Base-by-base conservation (phyloP, 495 filamentous ascomycete genomes). In the Letharia columbiana region DNA sequence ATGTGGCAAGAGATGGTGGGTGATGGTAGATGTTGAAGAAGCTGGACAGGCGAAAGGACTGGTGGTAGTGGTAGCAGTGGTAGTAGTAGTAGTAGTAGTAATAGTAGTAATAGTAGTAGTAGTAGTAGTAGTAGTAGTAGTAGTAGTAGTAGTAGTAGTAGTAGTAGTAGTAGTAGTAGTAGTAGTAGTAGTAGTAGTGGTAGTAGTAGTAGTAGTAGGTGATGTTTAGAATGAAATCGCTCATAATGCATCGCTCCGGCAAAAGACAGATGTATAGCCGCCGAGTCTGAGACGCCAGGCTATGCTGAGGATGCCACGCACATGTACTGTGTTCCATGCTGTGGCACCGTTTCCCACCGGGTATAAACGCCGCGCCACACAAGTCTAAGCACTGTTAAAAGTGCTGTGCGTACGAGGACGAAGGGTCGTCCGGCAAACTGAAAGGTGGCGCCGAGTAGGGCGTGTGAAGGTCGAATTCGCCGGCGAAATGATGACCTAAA, bases 371-470 rank as follows among this genome's bases (percentile, higher is more conserved):
- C 33, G 37, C 7, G 54, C 54, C 33, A 33, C 54, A 10, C 54
- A 37, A 57, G 8, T 57, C 33, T 57, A 57, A 57, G 54, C 54
- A 37, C n/a, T 37, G 1, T 37, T 37, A 65, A 37, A 59, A 65
- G 52, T 66, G 64, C 54, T 57, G 64, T 31, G 59, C 44, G 12
- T 66, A 61, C 31, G 56, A 56, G 2, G 64, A 66, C n/a, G 40
- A 49, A 50, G 57, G 64, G 41, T 69, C 68, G 31, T 50, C 59
- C 9, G 68, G 64, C 50, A 69, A 63, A 47, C 54, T 67, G 68
- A 67, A 69, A 12, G 68, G 64, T 35, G 64, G 68, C 4, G 64
- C 64, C 50, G 68, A 67, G 49, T 67, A 69, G 12, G 68, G 65
- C 23, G 64, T 54, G 35, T 63, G 68, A 4, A 54, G 47, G 45